A percentile compares a stretch with the other conserved stretches of the same genome.
Conservation (phyloP, 768 basidiomycete species). For the Sarcodon sp. region DNA sequence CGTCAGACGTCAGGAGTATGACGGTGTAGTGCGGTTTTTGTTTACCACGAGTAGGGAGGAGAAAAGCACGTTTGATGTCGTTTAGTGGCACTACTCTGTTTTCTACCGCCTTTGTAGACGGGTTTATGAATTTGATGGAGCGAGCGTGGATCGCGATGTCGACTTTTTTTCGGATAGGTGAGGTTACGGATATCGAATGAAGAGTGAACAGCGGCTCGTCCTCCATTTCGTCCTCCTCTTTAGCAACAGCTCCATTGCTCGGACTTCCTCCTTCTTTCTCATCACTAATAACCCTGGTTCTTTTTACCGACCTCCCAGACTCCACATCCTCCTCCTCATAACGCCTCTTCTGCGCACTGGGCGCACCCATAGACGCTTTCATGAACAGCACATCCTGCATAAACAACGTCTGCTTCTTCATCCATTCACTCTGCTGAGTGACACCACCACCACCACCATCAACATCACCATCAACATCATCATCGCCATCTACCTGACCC, state of each 20-base stretch:
- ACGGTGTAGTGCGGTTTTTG: conserved; percentile 62
- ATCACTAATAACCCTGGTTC: neutral
- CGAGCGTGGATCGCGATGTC: conserved; percentile 44
- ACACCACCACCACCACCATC: no score
- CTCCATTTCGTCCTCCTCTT: conserved; percentile 7
- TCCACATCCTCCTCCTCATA: no score
- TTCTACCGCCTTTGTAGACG: conserved; percentile 13
- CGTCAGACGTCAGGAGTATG: conserved; percentile 45
- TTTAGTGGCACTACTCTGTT: neutral
- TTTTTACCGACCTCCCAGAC: no score
- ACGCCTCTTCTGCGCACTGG: no score
- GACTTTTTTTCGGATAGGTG: conserved; percentile 67
- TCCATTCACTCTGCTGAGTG: no score
- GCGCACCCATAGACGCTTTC: no score
- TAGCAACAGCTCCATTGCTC: neutral
- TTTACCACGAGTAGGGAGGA: conserved; percentile 67
- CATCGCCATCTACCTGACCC: no score
- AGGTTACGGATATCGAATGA: conserved; percentile 53
- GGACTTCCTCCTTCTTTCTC: neutral
- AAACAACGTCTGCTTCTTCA: no score
- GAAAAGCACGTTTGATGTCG: conserved; percentile 44
- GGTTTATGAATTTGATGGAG: conserved; percentile 39
- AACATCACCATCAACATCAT: no score
- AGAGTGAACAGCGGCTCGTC: conserved; percentile 43
- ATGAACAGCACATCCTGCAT: no score